Conservation (phyloP, 306 rosid genomes). For the Castanopsis chinensis region DNA sequence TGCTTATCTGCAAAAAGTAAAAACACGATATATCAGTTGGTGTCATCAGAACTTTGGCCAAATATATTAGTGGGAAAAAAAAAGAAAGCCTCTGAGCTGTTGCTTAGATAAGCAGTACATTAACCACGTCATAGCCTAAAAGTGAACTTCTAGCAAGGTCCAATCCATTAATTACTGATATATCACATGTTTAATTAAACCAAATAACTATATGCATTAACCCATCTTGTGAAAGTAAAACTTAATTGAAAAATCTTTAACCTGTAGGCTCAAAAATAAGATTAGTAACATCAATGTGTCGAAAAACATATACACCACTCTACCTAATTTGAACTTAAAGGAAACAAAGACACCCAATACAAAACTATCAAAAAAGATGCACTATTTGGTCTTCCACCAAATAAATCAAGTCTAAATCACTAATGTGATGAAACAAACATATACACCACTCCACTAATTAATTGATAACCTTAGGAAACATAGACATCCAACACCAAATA, state of each 20-base stretch:
- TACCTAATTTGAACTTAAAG: neutral
- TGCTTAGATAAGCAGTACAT: neutral
- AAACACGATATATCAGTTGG: neutral
- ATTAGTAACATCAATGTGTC: neutral
- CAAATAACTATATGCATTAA: neutral
- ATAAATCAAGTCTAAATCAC: too few relatives aligned
- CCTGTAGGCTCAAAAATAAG: neutral
- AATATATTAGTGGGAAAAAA: too few relatives aligned
- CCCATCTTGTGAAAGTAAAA: neutral
- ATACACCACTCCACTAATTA: neutral
- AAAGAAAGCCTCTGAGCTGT: neutral
- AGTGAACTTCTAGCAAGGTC: neutral
- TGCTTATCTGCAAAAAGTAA: slow-evolving; percentile 38
- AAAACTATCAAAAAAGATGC: slow-evolving; percentile 63
- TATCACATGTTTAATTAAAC: neutral
- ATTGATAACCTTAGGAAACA: neutral
- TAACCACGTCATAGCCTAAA: neutral
- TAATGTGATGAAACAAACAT: too few relatives aligned
- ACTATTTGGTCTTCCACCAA: slow-evolving; percentile 32
- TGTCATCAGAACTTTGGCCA: too few relatives aligned
- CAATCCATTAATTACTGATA: neutral
- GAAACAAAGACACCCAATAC: slow-evolving; percentile 17
- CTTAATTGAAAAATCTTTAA: neutral
- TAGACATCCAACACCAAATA: neutral
- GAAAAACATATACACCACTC: neutral